These are phyloP conservation scores for Acacia melanoxylon DNA, from an alignment of 306 rosid species.

Conservation along the genomic window DNA sequence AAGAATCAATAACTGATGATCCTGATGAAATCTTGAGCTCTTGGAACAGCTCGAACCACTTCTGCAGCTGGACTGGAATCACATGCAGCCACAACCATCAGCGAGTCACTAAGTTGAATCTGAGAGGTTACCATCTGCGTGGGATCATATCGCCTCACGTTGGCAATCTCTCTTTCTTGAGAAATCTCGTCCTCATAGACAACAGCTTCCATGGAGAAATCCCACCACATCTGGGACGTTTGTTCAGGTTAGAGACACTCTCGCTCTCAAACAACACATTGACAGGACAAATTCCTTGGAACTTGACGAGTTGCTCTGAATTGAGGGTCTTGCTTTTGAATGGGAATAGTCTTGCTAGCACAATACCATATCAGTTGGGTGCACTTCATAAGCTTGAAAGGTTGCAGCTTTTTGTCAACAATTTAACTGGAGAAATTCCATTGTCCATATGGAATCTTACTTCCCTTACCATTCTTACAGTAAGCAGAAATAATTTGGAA, in stretches of 20 bases:
- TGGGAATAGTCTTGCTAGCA: too few species aligned
- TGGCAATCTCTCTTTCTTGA: conserved; percentile 6
- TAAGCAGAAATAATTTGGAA: too few species aligned
- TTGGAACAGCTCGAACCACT: conserved; percentile 23
- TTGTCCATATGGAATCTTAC: too few species aligned
- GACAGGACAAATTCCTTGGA: too few species aligned
- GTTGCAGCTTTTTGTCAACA: too few species aligned
- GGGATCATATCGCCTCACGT: not conserved
- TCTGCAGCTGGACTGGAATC: not conserved
- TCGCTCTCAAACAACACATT: too few species aligned
- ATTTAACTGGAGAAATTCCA: too few species aligned
- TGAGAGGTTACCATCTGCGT: not conserved
- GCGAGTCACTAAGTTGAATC: not conserved
- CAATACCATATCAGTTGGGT: too few species aligned
- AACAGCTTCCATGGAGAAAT: conserved; percentile 6
- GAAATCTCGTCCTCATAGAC: not conserved
- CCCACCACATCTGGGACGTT: not conserved
- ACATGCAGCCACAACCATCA: not conserved
- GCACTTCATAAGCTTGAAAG: too few species aligned
- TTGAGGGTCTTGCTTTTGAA: too few species aligned
- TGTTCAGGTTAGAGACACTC: not conserved
- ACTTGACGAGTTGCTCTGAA: too few species aligned
- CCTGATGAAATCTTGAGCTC: conserved; percentile 16
- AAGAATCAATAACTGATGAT: conserved; percentile 4
- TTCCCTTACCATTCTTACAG: too few species aligned